Evolutionary conservation across 805 yeast species (phyloP).

Genomic region (Ogataea ramenticola): DNA sequence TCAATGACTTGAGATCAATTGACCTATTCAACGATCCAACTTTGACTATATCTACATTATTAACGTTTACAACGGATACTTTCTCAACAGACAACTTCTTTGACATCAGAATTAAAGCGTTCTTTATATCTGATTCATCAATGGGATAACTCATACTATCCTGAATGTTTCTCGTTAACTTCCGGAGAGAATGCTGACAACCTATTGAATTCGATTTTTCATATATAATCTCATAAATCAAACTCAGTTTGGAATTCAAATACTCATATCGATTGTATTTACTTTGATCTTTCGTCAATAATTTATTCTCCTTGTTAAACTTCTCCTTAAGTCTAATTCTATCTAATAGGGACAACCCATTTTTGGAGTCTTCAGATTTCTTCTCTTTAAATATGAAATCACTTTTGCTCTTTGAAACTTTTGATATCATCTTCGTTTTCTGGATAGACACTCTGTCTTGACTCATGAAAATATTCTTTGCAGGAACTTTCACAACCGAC

Average conservation of each 20-base stretch:
- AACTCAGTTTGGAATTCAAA: slow-evolving; percentile 12
- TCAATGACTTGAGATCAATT: slow-evolving; percentile 7
- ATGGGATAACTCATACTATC: slow-evolving; percentile 15
- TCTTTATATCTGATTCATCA: slow-evolving; percentile 11
- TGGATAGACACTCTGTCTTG: not conserved
- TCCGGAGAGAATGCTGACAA: slow-evolving; percentile 10
- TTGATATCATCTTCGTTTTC: not conserved
- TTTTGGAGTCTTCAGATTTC: slow-evolving; percentile 1
- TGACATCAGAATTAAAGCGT: slow-evolving; percentile 6
- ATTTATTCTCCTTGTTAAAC: slow-evolving; percentile 7
- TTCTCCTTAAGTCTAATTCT: slow-evolving; percentile 32
- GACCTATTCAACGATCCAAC: slow-evolving; percentile 12
- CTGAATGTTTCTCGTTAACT: slow-evolving; percentile 10
- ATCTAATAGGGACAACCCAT: slow-evolving; percentile 23
- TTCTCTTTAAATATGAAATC: slow-evolving; percentile 30
- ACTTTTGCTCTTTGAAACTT: slow-evolving; percentile 23
- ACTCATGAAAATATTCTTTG: not conserved
- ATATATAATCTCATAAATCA: slow-evolving; percentile 18
- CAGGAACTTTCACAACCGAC: not conserved
- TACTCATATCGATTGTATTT: not conserved
- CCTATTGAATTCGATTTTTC: slow-evolving; percentile 10
- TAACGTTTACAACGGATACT: slow-evolving; percentile 11
- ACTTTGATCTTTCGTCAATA: not conserved
- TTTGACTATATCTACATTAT: slow-evolving; percentile 12
- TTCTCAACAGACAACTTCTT: slow-evolving; percentile 4